Evolutionary conservation across 495 filamentous ascomycete genomes (phyloP).

Genomic region (Neurospora sp.): DNA sequence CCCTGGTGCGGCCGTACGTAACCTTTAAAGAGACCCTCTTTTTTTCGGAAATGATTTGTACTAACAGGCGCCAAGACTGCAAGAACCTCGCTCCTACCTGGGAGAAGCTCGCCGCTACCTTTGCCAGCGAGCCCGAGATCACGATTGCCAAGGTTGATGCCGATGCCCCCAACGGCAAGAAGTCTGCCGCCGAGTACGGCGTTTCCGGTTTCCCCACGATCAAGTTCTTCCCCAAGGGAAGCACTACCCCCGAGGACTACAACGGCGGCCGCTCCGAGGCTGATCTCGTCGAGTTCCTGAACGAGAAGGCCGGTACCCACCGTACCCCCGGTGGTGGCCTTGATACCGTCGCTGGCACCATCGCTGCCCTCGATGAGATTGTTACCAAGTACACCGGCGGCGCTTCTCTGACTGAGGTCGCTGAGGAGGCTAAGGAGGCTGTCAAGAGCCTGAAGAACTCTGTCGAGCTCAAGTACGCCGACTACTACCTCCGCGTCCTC

Average conservation of each 20-base stretch:
- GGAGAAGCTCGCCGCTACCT: slow-evolving; percentile 81
- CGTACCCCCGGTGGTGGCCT: slow-evolving; percentile 75
- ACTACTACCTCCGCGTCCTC: slow-evolving; percentile 88
- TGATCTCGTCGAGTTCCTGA: slow-evolving; percentile 72
- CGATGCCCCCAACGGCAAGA: slow-evolving; percentile 74
- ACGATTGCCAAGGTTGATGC: slow-evolving; percentile 92
- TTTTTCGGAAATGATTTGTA: neutral
- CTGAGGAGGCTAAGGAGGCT: slow-evolving; percentile 58
- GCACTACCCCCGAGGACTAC: slow-evolving; percentile 62
- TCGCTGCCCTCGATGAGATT: slow-evolving; percentile 64
- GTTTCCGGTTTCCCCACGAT: slow-evolving; percentile 88
- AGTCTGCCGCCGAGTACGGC: slow-evolving; percentile 63
- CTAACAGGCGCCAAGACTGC: slow-evolving; percentile 63
- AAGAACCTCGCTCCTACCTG: slow-evolving; percentile 85
- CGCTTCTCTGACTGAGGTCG: slow-evolving; percentile 44
- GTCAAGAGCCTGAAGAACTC: slow-evolving; percentile 54
- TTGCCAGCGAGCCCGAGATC: slow-evolving; percentile 62
- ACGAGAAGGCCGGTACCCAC: slow-evolving; percentile 82
- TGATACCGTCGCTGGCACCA: slow-evolving; percentile 69
- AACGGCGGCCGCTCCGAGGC: slow-evolving; percentile 67
- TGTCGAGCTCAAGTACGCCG: slow-evolving; percentile 59
- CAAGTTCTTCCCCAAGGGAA: slow-evolving; percentile 93
- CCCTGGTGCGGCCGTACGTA: slow-evolving; percentile 95
- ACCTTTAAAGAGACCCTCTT: neutral
- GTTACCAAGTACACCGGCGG: slow-evolving; percentile 57